Percentiles rank a stretch among this genome's conserved stretches.
Conservation (phyloP, 2,329 filamentous ascomycete species). For the Penicillium sp. region DNA sequence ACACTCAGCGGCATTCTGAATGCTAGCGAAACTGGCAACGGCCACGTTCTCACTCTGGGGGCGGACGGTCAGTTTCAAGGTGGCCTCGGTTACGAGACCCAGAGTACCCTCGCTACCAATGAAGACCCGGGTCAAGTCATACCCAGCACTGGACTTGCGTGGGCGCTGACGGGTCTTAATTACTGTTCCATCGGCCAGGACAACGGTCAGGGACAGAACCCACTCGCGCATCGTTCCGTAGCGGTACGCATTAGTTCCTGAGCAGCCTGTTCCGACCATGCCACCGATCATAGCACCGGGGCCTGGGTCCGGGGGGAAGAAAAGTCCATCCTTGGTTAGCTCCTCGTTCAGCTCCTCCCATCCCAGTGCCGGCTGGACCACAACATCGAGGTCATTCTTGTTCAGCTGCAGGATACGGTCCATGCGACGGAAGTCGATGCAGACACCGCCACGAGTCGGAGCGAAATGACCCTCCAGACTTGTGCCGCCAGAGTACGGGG, state of each 20-base stretch:
- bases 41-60: constrained; percentile 80
- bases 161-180: constrained; percentile 87
- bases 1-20: constrained; percentile 74
- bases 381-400: constrained; percentile 72
- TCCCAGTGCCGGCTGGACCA: constrained; percentile 77
- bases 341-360: constrained; percentile 86
- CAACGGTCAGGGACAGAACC: constrained; percentile 83
- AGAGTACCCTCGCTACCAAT: constrained; percentile 91
- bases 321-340: constrained; percentile 70
- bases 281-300: constrained; percentile 91
- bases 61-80: constrained; percentile 79
- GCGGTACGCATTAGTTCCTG: constrained; percentile 83
- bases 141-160: constrained; percentile 86
- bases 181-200: constrained; percentile 84
- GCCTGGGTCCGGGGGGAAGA: constrained; percentile 90
- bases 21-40: constrained; percentile 63
- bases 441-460: constrained; percentile 77
- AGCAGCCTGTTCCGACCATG: constrained; percentile 54
- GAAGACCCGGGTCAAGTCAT: constrained; percentile 86
- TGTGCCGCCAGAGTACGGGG: constrained; percentile 83
- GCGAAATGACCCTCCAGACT: constrained; percentile 88
- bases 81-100: constrained; percentile 87
- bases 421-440: constrained; percentile 85
- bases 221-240: constrained; percentile 96
- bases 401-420: constrained; percentile 75